Evolutionary conservation across 257 asterid species (phyloP).

Genomic region (Fraxinus anomala): DNA sequence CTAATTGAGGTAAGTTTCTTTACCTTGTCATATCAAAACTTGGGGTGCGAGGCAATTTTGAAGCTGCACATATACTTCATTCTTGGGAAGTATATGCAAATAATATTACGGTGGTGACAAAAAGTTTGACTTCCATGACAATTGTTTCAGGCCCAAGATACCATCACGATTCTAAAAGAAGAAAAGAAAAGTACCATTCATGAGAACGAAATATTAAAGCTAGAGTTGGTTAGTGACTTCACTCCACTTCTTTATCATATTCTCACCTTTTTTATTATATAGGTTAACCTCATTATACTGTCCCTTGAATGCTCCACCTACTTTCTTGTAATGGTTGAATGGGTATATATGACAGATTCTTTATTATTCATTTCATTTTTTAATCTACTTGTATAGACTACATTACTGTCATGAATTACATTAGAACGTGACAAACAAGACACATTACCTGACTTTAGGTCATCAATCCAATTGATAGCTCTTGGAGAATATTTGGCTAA

Average conservation of each 20-base stretch:
- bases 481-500: too few species aligned
- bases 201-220: slow-evolving; percentile 38
- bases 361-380: too few species aligned
- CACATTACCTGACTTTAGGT: too few species aligned
- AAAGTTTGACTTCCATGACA: slow-evolving; percentile 12
- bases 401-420: background rate
- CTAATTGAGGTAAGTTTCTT: slow-evolving; percentile 60
- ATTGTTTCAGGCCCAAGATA: slow-evolving; percentile 36
- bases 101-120: background rate
- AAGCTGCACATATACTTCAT: slow-evolving; percentile 17
- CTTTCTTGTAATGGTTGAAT: background rate
- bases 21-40: slow-evolving; percentile 22
- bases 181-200: slow-evolving; percentile 33
- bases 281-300: background rate
- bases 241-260: slow-evolving; percentile 3
- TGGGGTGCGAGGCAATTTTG: slow-evolving; percentile 1
- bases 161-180: slow-evolving; percentile 41
- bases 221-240: slow-evolving; percentile 41
- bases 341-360: background rate
- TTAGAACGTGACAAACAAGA: too few species aligned
- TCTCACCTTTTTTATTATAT: slow-evolving; percentile 1
- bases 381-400: background rate
- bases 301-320: background rate
- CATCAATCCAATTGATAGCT: too few species aligned
- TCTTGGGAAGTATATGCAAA: slow-evolving; percentile 11